These are phyloP conservation scores for Aspergillus sojae DNA, from an alignment of 2,329 filamentous ascomycete genomes.

Conservation along the genomic window DNA sequence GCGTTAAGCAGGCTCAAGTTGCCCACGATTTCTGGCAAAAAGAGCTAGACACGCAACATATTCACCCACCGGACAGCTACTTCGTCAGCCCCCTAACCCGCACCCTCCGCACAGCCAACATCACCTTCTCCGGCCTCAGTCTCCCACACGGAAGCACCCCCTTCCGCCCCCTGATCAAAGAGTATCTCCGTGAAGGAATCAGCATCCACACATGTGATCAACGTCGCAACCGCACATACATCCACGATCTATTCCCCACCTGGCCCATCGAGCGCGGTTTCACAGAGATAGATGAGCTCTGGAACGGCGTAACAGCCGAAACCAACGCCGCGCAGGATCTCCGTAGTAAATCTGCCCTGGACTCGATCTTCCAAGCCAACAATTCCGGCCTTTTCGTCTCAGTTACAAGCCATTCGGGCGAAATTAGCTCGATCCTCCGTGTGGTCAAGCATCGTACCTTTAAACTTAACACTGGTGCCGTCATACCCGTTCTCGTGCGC, in stretches of 20 bases:
- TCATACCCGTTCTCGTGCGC: constrained; percentile 55
- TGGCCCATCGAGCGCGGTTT: constrained; percentile 58
- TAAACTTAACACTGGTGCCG: constrained; percentile 49
- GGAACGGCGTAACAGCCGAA: constrained; percentile 54
- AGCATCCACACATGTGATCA: constrained; percentile 64
- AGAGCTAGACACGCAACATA: constrained; percentile 47
- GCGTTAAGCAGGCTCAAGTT: constrained; percentile 52
- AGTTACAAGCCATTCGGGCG: constrained; percentile 61
- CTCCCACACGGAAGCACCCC: constrained; percentile 43
- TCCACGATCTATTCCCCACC: constrained; percentile 51
- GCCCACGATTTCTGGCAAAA: constrained; percentile 53
- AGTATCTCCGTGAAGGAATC: constrained; percentile 59
- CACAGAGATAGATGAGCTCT: constrained; percentile 56
- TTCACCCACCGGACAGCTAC: constrained; percentile 57
- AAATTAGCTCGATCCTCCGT: constrained; percentile 55
- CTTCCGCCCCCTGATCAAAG: constrained; percentile 59
- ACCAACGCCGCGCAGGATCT: constrained; percentile 51
- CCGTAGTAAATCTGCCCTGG: constrained; percentile 48
- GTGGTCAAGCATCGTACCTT: constrained; percentile 50
- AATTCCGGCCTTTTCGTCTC: constrained; percentile 49
- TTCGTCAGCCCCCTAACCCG: constrained; percentile 60
- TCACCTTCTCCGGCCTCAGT: constrained; percentile 53
- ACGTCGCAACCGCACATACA: constrained; percentile 51
- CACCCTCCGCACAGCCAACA: constrained; percentile 57
- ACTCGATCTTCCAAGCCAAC: constrained; percentile 54